phyloP scores from a whole-genome alignment of 495 filamentous ascomycete species.

The Aspergillus conjunctus region DNA sequence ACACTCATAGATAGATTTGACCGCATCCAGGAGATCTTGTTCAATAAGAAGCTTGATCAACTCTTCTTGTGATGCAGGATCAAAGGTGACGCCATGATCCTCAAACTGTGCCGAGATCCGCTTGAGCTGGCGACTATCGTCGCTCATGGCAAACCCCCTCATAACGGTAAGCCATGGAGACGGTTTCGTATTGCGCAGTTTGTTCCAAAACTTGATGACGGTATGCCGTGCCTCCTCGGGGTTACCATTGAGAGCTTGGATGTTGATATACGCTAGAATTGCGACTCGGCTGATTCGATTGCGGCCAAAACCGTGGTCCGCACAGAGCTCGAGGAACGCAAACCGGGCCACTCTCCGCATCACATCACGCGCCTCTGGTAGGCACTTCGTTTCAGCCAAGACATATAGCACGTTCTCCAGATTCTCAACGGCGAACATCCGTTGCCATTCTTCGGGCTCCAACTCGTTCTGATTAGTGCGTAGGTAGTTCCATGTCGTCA shows the following conservation, averaged over 20 bases:
- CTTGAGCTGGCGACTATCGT: conserved; percentile 50
- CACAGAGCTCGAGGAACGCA: conserved; percentile 56
- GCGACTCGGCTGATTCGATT: conserved; percentile 42
- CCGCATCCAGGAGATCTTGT: conserved; percentile 39
- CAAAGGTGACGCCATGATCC: conserved; percentile 37
- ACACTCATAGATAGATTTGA: conserved; percentile 57
- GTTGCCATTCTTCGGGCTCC: conserved; percentile 38
- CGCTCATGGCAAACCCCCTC: conserved; percentile 66
- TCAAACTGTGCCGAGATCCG: conserved; percentile 33
- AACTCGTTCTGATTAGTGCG: conserved; percentile 38
- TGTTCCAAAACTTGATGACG: conserved; percentile 48
- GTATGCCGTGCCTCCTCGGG: conserved; percentile 59
- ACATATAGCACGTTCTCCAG: conserved; percentile 50
- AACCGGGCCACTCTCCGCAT: conserved; percentile 55
- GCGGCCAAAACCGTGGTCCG: conserved; percentile 39
- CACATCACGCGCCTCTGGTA: conserved; percentile 36
- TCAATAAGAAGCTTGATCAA: conserved; percentile 39
- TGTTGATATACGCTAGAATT: conserved; percentile 53
- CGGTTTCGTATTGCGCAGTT: conserved; percentile 32
- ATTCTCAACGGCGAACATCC: conserved; percentile 52
- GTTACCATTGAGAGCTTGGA: conserved; percentile 59
- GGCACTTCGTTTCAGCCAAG: conserved; percentile 40
- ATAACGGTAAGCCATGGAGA: conserved; percentile 63
- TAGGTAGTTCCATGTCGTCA: conserved; percentile 62
- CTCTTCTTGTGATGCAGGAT: conserved; percentile 42